phyloP scores from a whole-genome alignment of 768 basidiomycete species.

The Favolaschia claudopus region DNA sequence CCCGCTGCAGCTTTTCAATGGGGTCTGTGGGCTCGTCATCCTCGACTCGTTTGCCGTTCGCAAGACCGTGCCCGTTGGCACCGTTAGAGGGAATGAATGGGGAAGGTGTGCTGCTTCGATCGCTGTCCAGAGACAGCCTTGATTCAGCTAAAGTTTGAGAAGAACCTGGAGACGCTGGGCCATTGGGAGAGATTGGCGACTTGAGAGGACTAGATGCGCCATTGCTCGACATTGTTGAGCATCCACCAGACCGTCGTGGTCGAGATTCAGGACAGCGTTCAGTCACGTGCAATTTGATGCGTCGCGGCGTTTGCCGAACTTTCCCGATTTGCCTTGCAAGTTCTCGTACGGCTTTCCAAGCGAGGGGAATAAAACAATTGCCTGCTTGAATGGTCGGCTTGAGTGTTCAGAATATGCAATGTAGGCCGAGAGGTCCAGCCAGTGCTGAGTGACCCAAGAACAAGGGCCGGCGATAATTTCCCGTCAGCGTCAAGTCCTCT shows the following conservation, averaged over 20 bases:
- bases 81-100: slow-evolving; percentile 42
- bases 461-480: too few species aligned
- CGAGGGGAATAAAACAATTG: too few species aligned
- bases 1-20: slow-evolving; percentile 68
- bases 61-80: slow-evolving; percentile 39
- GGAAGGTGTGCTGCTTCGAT: slow-evolving; percentile 42
- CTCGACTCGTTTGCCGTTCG: slow-evolving; percentile 40
- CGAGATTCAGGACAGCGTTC: too few species aligned
- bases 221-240: slow-evolving; percentile 35
- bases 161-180: slow-evolving; percentile 39
- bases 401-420: too few species aligned
- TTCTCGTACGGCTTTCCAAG: too few species aligned
- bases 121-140: slow-evolving; percentile 57
- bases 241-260: slow-evolving; percentile 22
- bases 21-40: slow-evolving; percentile 56
- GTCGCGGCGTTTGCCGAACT: too few species aligned
- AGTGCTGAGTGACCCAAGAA: too few species aligned
- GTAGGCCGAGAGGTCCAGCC: too few species aligned
- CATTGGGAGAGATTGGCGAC: slow-evolving; percentile 38
- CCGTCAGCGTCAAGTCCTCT: too few species aligned
- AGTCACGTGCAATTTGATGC: too few species aligned
- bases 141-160: slow-evolving; percentile 31
- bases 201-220: slow-evolving; percentile 28
- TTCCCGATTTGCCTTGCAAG: too few species aligned
- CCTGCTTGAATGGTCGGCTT: too few species aligned